Conservation (phyloP, 768 basidiomycete genomes). For the Daedaleopsis sinensis region DNA sequence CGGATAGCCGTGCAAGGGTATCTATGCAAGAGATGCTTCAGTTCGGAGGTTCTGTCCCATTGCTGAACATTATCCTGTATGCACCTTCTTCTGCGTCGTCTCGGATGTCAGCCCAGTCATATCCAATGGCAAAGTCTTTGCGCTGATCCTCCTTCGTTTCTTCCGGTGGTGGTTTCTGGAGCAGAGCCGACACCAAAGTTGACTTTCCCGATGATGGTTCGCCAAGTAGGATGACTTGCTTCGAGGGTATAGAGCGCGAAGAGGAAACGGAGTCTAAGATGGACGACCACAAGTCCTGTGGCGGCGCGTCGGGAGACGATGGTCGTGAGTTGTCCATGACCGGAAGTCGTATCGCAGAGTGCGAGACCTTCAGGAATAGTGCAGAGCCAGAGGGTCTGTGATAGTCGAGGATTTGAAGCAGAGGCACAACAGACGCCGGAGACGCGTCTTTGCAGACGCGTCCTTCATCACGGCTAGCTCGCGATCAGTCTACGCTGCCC, state of each 20-base stretch:
- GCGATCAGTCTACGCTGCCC: neutral
- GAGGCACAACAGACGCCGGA: slow-evolving; percentile 16
- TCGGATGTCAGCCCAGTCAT: slow-evolving; percentile 87
- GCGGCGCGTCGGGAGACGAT: slow-evolving; percentile 73
- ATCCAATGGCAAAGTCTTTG: slow-evolving; percentile 85
- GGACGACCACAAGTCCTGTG: slow-evolving; percentile 88
- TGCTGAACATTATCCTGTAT: slow-evolving; percentile 25
- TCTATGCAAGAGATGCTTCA: slow-evolving; percentile 49
- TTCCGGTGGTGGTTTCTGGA: slow-evolving; percentile 64
- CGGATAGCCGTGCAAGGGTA: slow-evolving; percentile 83
- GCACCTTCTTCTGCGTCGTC: slow-evolving; percentile 95
- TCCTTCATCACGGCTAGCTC: slow-evolving; percentile 14
- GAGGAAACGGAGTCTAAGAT: slow-evolving; percentile 89
- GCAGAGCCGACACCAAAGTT: slow-evolving; percentile 66
- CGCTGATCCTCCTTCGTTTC: slow-evolving; percentile 60
- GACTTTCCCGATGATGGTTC: slow-evolving; percentile 81
- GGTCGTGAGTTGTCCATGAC: slow-evolving; percentile 53
- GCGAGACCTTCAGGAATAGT: no score
- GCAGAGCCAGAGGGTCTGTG: neutral
- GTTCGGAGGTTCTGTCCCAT: neutral
- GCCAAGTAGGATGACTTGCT: slow-evolving; percentile 85
- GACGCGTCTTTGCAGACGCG: slow-evolving; percentile 17
- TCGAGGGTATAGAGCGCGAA: slow-evolving; percentile 79
- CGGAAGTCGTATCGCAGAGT: neutral
- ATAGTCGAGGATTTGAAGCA: neutral